Conservation (phyloP, 495 filamentous ascomycete genomes). For the Podospora pseudocomata region DNA sequence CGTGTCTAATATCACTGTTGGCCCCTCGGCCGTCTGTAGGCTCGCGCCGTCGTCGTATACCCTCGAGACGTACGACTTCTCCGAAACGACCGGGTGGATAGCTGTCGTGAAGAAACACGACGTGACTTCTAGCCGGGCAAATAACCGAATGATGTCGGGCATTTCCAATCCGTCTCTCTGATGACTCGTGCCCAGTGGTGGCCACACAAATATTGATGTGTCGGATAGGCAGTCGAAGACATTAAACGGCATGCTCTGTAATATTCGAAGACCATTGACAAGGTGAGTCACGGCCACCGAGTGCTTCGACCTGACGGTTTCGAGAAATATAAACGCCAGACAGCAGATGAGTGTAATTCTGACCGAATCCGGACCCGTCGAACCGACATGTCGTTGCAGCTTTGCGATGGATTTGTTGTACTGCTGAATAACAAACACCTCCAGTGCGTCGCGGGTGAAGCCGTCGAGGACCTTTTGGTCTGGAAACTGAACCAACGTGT, state of each 20-base stretch:
- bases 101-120: constrained; percentile 53
- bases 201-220: constrained; percentile 15
- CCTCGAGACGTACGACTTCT: constrained; percentile 51
- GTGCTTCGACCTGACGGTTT: constrained; percentile 36
- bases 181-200: background rate
- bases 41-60: constrained; percentile 42
- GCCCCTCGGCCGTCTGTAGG: constrained; percentile 16
- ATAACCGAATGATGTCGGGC: constrained; percentile 35
- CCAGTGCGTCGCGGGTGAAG: constrained; percentile 28
- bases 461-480: constrained; percentile 17
- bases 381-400: constrained; percentile 30
- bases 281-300: constrained; percentile 33
- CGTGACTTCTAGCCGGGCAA: constrained; percentile 31
- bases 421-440: constrained; percentile 40
- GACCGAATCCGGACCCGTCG: constrained; percentile 30
- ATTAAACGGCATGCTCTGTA: constrained; percentile 28
- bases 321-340: constrained; percentile 39
- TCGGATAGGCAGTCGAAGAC: constrained; percentile 23
- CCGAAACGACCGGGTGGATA: constrained; percentile 59
- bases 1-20: background rate
- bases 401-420: constrained; percentile 40
- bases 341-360: constrained; percentile 39
- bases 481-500: constrained; percentile 26
- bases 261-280: constrained; percentile 39
- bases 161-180: constrained; percentile 23